These are phyloP conservation scores for Neophaeococcomyces aloes DNA, from an alignment of 2,329 filamentous ascomycete genomes.

Conservation along the genomic window DNA sequence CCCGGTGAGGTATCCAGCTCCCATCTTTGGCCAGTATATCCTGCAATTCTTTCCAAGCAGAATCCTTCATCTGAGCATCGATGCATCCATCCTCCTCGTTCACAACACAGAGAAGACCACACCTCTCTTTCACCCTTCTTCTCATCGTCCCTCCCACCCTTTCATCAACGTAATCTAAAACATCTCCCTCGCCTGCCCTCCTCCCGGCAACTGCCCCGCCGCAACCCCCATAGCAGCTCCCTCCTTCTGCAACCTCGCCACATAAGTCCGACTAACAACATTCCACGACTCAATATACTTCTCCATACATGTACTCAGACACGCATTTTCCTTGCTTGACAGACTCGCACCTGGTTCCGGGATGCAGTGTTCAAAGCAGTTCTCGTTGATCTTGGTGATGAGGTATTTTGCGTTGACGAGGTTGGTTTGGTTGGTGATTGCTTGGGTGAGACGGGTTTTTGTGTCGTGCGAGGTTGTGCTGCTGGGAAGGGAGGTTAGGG, in stretches of 20 bases:
- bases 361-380: constrained; percentile 70
- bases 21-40: no score
- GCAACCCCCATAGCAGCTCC: constrained; percentile 15
- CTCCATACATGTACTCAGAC: constrained; percentile 68
- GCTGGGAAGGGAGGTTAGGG: constrained; percentile 10
- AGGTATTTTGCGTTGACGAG: constrained; percentile 58
- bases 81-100: no score
- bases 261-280: constrained; percentile 57
- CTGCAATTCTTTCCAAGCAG: no score
- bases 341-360: constrained; percentile 58
- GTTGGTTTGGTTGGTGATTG: constrained; percentile 54
- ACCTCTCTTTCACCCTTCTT: not conserved
- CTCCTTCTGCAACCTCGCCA: constrained; percentile 53
- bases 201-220: constrained; percentile 7
- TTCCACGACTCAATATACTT: constrained; percentile 80
- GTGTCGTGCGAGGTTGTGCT: constrained; percentile 12
- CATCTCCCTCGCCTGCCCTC: not conserved
- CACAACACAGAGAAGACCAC: no score
- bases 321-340: constrained; percentile 57
- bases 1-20: no score
- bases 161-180: not conserved
- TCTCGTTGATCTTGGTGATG: constrained; percentile 70
- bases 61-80: no score
- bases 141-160: not conserved
- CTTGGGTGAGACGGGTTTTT: constrained; percentile 35